Evolutionary conservation across 768 basidiomycete genomes (phyloP), one percentile per base, ranked within the genome.

Genomic region (Naganishia vishniacii): DNA sequence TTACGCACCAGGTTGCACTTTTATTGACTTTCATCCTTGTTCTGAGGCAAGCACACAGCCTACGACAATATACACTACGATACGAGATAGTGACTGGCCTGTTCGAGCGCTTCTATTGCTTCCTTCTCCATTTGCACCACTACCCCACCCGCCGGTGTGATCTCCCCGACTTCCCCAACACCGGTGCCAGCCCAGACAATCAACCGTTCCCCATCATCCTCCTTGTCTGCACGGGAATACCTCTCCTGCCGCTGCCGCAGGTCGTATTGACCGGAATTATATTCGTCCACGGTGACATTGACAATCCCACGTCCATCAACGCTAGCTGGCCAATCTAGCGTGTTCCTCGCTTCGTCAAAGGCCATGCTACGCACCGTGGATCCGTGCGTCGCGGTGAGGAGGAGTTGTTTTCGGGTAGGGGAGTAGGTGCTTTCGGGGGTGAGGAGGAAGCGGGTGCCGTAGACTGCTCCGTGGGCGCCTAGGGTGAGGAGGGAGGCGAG

Each of bases 361-460:
- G 83, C 83, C 82, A 82, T 81, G 12, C 82, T 84, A 63, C 86
- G 81, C 31, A 83, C 80, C 3, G 86, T 83, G 51, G 66, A 61
- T 28, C 40, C 69, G 3, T 81, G 80, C 7, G 28, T 40, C 5
- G 66, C 49, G 20, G 68, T 73, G 11, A 83, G 67, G 40, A 88
- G 79, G 0, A 83, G 81, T 34, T 78, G 75, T 67, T 84, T 84
- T 69, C 87, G 85, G 0, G 70, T 69, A 45, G 81, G 79, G 28
- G 79, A 79, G 75, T 86, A 87, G 12, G 68, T 75, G 67, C 85
- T 82, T 77, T 89, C 88, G 3, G 82, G 80, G 0, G 87, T 83
- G 65, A 86, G 79, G 49, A 88, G 76, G 71, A 90, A 88, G 7
- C 88, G 85, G 0, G 89, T 91, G 59, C 89, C 89, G 23, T 86